phyloP scores from a whole-genome alignment of 78 protist species.

The Polysphondylium violaceum region DNA sequence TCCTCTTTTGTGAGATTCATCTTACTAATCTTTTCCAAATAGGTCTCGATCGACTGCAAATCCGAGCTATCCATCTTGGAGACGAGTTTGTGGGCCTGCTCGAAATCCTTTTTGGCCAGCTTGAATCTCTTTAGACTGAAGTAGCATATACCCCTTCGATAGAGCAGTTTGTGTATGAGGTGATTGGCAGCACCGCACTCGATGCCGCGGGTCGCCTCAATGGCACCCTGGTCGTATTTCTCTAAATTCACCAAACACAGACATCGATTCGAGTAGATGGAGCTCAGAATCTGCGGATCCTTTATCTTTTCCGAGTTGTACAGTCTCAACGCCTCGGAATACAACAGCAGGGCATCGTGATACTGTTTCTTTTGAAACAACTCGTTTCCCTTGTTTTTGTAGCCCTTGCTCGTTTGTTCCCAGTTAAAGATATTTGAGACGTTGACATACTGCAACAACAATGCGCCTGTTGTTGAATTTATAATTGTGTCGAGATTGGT shows the following conservation, averaged over 20 bases:
- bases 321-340: slow-evolving; percentile 48
- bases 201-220: slow-evolving; percentile 55
- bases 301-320: slow-evolving; percentile 1
- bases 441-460: not conserved
- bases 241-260: slow-evolving; percentile 58
- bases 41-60: slow-evolving; percentile 46
- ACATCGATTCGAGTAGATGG: slow-evolving; percentile 53
- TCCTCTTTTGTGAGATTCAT: not conserved
- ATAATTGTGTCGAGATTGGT: not conserved
- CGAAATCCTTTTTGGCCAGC: slow-evolving; percentile 48
- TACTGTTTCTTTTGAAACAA: slow-evolving; percentile 68
- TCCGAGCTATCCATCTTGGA: slow-evolving; percentile 40
- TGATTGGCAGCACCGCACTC: slow-evolving; percentile 4
- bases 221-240: slow-evolving; percentile 57
- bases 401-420: slow-evolving; percentile 21
- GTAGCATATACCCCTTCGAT: slow-evolving; percentile 74
- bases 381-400: slow-evolving; percentile 56
- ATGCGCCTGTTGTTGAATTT: not conserved
- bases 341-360: slow-evolving; percentile 36
- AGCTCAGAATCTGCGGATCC: slow-evolving; percentile 17
- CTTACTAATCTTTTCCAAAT: slow-evolving; percentile 40
- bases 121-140: slow-evolving; percentile 12
- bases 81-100: slow-evolving; percentile 33
- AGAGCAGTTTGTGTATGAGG: slow-evolving; percentile 41
- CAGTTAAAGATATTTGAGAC: not conserved